phyloP scores from a whole-genome alignment of 257 asterid species.

The Mitragyna speciosa region DNA sequence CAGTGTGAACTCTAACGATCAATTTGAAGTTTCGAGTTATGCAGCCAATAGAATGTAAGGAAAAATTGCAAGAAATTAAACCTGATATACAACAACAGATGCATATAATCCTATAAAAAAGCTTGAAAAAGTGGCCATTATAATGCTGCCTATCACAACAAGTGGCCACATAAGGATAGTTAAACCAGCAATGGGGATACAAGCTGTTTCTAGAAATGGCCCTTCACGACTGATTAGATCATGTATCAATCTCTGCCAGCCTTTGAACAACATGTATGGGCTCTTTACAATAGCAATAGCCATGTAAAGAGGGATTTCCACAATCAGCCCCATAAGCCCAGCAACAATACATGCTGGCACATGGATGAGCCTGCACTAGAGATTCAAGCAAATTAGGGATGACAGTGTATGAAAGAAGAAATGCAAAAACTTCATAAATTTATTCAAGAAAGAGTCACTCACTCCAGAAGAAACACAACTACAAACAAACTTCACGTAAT shows the following conservation, averaged over 20 bases:
- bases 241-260: constrained; percentile 85
- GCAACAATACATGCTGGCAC: constrained; percentile 83
- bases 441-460: neutral
- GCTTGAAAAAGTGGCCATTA: constrained; percentile 70
- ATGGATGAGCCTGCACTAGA: constrained; percentile 60
- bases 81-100: constrained; percentile 87
- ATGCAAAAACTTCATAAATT: neutral
- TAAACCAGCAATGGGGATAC: constrained; percentile 92
- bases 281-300: constrained; percentile 79
- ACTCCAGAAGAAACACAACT: neutral
- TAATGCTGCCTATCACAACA: constrained; percentile 72
- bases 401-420: neutral
- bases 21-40: neutral
- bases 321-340: constrained; percentile 72
- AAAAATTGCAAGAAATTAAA: constrained; percentile 20
- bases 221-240: constrained; percentile 95
- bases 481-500: neutral
- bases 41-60: neutral
- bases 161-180: constrained; percentile 94
- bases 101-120: constrained; percentile 84
- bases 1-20: neutral
- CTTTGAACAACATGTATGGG: constrained; percentile 87
- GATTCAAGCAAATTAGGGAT: constrained; percentile 11
- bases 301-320: constrained; percentile 83
- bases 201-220: constrained; percentile 88